A percentile compares a stretch with the other conserved stretches of the same genome.
Evolutionary conservation across 2,329 filamentous ascomycete species (phyloP).

Genomic region (Diplodia corticola): DNA sequence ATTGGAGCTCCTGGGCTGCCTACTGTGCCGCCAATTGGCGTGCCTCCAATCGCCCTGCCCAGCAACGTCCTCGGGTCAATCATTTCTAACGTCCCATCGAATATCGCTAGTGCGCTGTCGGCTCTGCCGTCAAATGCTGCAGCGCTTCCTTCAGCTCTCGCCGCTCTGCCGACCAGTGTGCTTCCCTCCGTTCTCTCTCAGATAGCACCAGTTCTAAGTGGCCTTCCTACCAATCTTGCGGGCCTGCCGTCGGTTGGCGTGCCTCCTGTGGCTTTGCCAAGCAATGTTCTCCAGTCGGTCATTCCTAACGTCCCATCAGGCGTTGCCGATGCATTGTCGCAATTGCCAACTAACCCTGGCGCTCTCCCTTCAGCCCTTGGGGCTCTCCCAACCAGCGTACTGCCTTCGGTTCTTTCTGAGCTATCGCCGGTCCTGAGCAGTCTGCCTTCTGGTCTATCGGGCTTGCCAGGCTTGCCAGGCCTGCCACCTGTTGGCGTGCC

Average conservation of each 20-base stretch:
- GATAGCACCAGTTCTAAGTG: neutral
- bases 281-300: neutral
- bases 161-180: neutral
- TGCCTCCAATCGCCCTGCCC: neutral
- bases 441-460: no score
- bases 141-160: neutral
- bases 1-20: neutral
- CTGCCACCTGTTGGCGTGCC: neutral
- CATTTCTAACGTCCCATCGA: neutral
- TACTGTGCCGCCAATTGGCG: neutral
- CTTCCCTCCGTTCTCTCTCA: neutral
- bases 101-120: conserved; percentile 2
- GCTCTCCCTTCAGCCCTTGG: neutral
- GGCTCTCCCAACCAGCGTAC: neutral
- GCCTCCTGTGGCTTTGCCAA: neutral
- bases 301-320: neutral
- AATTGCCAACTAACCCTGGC: neutral
- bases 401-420: neutral
- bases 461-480: neutral
- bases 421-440: neutral
- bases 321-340: conserved; percentile 1
- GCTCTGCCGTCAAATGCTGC: neutral
- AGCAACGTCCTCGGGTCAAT: neutral
- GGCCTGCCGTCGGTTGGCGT: neutral
- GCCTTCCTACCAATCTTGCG: neutral